Evolutionary conservation across 495 filamentous ascomycete genomes (phyloP), one percentile per base, ranked within the genome.

Genomic region (Clavariopsis aquatica): DNA sequence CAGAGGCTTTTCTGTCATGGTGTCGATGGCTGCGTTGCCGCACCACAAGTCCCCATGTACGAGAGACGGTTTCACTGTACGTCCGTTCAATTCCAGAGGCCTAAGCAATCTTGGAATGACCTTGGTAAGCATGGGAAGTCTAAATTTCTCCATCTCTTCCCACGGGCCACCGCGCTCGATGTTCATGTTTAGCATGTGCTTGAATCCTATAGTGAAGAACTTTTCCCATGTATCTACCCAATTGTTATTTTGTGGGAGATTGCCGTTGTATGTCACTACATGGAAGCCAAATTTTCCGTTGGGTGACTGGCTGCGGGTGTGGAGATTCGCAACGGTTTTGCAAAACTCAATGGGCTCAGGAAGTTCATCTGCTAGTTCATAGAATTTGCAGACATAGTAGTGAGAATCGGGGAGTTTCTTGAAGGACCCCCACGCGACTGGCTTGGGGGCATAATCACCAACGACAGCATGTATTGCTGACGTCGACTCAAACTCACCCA

Each of bases 281-380:
- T 60, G 63, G 57, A 66, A 66, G 20, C 63, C 63, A 38, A 60
- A 66, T 27, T 60, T 60, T 22, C 56, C 56, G n/a, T 49, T 47
- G 3, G 63, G 63, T 9, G 63, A 60, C n/a, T 4, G 28, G 56
- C 53, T 58, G 56, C 36, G 28, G 23, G 52, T 26, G 20, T 60
- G 63, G 20, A 66, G 45, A 20, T 12, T 19, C 13, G 63, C 45
- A 20, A 66, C 47, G 31, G 34, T n/a, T 19, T 46, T 27, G 2
- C 57, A 29, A 22, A 66, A 60, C n/a, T 49, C 43, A 20, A 51
- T 38, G 19, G 56, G 56, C n/a, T 60, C 56, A 17, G 43, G 34
- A 19, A 45, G 34, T 49, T 68, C 52, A 22, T 27, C 38, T 7
- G 26, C 24, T 15, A 66, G 29, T 12, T 66, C 57, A 27, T 57